phyloP scores from a whole-genome alignment of 352 stramenopile species.

The Phytophthora quininea region DNA sequence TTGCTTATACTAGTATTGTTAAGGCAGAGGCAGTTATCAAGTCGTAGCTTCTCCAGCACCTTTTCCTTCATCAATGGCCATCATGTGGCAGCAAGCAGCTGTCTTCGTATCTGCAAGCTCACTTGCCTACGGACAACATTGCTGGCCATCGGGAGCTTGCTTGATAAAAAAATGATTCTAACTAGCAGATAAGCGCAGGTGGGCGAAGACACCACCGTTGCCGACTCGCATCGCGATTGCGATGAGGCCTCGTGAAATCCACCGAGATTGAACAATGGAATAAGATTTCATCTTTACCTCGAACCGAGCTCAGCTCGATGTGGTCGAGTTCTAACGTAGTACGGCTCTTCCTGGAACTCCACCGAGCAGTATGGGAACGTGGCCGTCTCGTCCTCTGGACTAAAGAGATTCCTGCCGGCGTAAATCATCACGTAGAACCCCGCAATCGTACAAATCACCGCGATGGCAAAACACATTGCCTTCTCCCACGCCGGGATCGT shows the following conservation, averaged over 20 bases:
- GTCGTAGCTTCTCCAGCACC: too few relatives aligned
- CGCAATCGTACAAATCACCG: conserved; percentile 29
- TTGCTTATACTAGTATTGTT: background rate
- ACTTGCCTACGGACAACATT: too few relatives aligned
- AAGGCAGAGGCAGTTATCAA: too few relatives aligned
- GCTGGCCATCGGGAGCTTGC: too few relatives aligned
- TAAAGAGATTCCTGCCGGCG: background rate
- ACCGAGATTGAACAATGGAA: background rate
- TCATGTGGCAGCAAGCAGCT: too few relatives aligned
- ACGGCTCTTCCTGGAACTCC: background rate
- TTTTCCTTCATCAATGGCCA: too few relatives aligned
- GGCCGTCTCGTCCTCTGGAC: background rate
- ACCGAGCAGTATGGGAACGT: background rate
- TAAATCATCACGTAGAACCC: conserved; percentile 45
- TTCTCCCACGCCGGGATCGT: conserved; percentile 54
- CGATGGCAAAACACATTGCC: conserved; percentile 32
- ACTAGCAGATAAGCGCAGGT: too few relatives aligned
- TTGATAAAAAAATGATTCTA: too few relatives aligned
- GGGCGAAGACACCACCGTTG: too few relatives aligned
- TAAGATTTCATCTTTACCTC: background rate
- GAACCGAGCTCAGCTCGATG: background rate
- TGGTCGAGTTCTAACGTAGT: background rate
- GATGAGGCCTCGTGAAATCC: background rate
- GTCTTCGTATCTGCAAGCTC: too few relatives aligned
- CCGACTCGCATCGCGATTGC: too few relatives aligned